Base-by-base conservation (phyloP, 495 filamentous ascomycete species). In the Ascodesmis nigricans region DNA sequence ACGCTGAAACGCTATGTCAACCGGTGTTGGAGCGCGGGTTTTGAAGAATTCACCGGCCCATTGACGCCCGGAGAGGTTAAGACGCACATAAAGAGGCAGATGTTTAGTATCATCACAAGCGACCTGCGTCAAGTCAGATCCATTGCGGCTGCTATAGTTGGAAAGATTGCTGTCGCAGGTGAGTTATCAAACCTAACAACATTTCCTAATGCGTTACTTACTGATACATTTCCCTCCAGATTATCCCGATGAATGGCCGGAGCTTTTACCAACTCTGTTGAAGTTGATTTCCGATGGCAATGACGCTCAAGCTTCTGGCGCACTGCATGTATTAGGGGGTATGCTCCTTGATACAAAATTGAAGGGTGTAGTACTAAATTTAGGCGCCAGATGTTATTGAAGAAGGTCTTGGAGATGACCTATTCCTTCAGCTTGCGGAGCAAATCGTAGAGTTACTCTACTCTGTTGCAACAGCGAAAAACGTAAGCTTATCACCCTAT, bases 191-290 rank as follows among this genome's bases (percentile, higher is more conserved):
- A n/a, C n/a, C n/a, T n/a, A n/a, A n/a, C n/a, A n/a, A n/a, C n/a
- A n/a, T n/a, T n/a, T n/a, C n/a, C n/a, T n/a, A n/a, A n/a, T n/a
- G n/a, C n/a, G n/a, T n/a, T n/a, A 32, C 27, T 13, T 27, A 10
- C 21, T 38, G 67, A n/a, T n/a, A n/a, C n/a, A n/a, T n/a, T n/a
- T n/a, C n/a, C n/a, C n/a, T n/a, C n/a, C 70, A 47, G 87, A 97
- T 58, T 97, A 84, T 51, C 87, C 87, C 13, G 78, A 91, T 29
- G 66, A 81, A 52, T 97, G 87, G 87, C 78, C 80, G 1, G 67
- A 68, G 33, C 66, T 97, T 5, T 68, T 97, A 9, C 78, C 75
- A 6, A 68, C 69, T 17, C 60, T 95, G 20, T 65, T 97, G 33
- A 69, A 71, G 17, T 61, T 80, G 20, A 78, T 95, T 49, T 60